phyloP scores from a whole-genome alignment of 257 asterid species.

The Henckelia pumila region DNA sequence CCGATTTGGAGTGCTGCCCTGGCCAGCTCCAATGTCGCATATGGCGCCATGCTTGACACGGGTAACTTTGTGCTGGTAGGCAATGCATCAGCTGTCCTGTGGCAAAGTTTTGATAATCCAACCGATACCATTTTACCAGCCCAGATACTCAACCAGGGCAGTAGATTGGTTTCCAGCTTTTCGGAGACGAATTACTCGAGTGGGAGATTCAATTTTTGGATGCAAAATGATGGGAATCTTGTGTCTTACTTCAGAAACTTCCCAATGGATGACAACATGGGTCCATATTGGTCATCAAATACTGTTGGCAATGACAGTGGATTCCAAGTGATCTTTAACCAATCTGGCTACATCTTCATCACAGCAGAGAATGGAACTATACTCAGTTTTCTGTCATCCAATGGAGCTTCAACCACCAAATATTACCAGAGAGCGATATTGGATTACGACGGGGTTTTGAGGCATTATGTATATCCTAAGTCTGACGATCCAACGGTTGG shows the following conservation, averaged over 20 bases:
- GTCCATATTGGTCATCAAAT: slow-evolving; percentile 19
- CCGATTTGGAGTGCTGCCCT: slow-evolving; percentile 20
- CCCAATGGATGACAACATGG: slow-evolving; percentile 15
- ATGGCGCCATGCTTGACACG: slow-evolving; percentile 42
- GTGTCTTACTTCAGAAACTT: slow-evolving; percentile 28
- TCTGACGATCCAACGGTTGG: slow-evolving; percentile 2
- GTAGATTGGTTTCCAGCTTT: slow-evolving; percentile 30
- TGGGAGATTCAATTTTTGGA: slow-evolving; percentile 35
- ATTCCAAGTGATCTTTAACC: too few relatives aligned
- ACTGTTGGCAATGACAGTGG: background rate
- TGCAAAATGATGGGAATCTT: slow-evolving; percentile 37
- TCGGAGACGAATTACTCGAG: slow-evolving; percentile 27
- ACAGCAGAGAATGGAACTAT: too few relatives aligned
- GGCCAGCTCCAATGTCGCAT: slow-evolving; percentile 11
- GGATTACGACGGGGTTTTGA: slow-evolving; percentile 45
- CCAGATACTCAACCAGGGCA: too few relatives aligned
- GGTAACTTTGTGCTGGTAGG: too few relatives aligned
- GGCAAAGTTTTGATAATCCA: too few relatives aligned
- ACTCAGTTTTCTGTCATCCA: too few relatives aligned
- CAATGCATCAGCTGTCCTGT: too few relatives aligned
- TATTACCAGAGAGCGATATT: too few relatives aligned
- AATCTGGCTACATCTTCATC: too few relatives aligned
- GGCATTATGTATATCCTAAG: slow-evolving; percentile 30
- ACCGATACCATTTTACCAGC: too few relatives aligned
- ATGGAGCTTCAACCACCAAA: too few relatives aligned